phyloP scores from a whole-genome alignment of 129 eudicot genomes.

The Ambrosia artemisiifolia region DNA sequence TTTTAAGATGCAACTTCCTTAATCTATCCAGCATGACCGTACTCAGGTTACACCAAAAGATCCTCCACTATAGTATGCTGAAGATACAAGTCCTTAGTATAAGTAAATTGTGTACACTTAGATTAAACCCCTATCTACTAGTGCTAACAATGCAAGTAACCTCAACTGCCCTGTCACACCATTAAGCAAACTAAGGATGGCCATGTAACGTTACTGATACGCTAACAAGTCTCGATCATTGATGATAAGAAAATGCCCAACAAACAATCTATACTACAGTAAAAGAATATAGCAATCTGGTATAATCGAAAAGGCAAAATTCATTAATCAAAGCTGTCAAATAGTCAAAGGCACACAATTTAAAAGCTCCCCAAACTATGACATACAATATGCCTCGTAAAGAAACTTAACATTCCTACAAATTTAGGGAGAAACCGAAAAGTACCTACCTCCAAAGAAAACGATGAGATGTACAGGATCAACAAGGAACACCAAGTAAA shows the following conservation, averaged over 20 bases:
- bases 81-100: no score
- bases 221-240: background rate
- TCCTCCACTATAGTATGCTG: background rate
- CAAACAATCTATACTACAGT: background rate
- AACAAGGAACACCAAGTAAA: slow-evolving; percentile 44
- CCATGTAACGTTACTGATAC: background rate
- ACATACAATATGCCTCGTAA: slow-evolving; percentile 36
- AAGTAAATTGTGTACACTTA: background rate
- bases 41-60: background rate
- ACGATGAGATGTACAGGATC: slow-evolving; percentile 53
- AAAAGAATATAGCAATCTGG: background rate
- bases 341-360: slow-evolving; percentile 20
- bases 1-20: background rate
- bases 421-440: slow-evolving; percentile 29
- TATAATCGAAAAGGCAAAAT: slow-evolving; percentile 35
- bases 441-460: slow-evolving; percentile 46
- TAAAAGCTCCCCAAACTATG: slow-evolving; percentile 25
- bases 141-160: background rate
- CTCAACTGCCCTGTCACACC: slow-evolving; percentile 3
- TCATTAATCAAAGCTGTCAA: slow-evolving; percentile 38
- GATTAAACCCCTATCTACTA: background rate
- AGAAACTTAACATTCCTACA: slow-evolving; percentile 38
- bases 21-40: background rate
- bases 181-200: background rate
- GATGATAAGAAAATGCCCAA: background rate